phyloP scores from a whole-genome alignment of 169 alveolate genomes.

The Cyclospora cayetanensis region DNA sequence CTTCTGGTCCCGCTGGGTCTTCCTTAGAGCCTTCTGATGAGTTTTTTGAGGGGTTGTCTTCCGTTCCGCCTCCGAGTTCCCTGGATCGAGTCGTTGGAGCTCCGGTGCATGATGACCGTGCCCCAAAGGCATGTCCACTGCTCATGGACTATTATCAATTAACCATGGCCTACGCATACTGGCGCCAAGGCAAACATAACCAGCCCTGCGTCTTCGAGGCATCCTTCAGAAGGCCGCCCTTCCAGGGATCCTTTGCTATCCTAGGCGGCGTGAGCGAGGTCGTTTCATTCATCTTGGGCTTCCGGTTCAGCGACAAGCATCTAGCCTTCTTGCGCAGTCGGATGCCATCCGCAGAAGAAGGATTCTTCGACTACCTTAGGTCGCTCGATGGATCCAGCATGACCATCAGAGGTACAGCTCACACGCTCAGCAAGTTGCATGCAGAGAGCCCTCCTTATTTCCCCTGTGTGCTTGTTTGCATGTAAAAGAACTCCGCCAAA shows the following conservation, averaged over 20 bases:
- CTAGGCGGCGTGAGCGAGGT: slow-evolving; percentile 87
- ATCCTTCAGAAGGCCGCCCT: slow-evolving; percentile 90
- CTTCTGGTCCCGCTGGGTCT: no score
- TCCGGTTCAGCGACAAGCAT: slow-evolving; percentile 84
- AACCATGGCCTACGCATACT: slow-evolving; percentile 73
- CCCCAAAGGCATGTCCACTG: background rate
- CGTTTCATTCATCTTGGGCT: slow-evolving; percentile 78
- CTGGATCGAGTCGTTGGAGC: no score
- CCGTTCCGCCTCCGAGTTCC: no score
- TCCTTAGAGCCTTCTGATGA: no score
- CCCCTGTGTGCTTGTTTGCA: background rate
- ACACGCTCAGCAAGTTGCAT: slow-evolving; percentile 1
- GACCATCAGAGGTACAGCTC: slow-evolving; percentile 73
- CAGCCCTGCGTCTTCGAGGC: slow-evolving; percentile 87
- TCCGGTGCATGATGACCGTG: background rate
- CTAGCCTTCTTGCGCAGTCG: slow-evolving; percentile 77
- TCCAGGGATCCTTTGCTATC: slow-evolving; percentile 87
- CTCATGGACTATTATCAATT: slow-evolving; percentile 73
- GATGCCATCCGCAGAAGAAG: slow-evolving; percentile 79
- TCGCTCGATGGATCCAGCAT: slow-evolving; percentile 75
- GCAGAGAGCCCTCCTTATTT: background rate
- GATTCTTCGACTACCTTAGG: slow-evolving; percentile 82
- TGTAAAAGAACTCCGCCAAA: no score
- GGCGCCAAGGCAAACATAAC: slow-evolving; percentile 80
- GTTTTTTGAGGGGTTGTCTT: no score